Evolutionary conservation across 2,329 filamentous ascomycete species (phyloP).

Genomic region (Phaeosphaeriaceae sp.): DNA sequence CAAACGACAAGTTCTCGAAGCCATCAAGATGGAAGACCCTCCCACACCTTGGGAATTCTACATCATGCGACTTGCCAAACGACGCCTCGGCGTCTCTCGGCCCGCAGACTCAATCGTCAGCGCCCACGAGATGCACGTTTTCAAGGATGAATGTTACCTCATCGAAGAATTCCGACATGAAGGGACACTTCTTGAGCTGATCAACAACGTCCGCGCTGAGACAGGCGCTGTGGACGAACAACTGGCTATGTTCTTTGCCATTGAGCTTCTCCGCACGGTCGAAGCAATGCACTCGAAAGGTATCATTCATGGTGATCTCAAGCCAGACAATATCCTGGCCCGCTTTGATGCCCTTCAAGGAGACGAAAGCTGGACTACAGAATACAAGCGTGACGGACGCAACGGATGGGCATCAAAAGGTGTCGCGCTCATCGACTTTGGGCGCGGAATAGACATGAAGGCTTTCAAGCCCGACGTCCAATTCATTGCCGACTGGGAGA

Average conservation of each 20-base stretch:
- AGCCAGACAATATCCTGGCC: slow-evolving; percentile 93
- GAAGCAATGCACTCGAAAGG: slow-evolving; percentile 83
- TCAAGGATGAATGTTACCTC: slow-evolving; percentile 87
- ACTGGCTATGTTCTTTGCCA: slow-evolving; percentile 92
- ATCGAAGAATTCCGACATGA: slow-evolving; percentile 87
- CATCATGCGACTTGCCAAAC: slow-evolving; percentile 84
- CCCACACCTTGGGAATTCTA: slow-evolving; percentile 95
- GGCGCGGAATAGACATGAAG: slow-evolving; percentile 91
- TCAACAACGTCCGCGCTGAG: slow-evolving; percentile 84
- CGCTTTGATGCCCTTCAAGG: slow-evolving; percentile 69
- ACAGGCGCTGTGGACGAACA: slow-evolving; percentile 83
- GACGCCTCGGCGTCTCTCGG: slow-evolving; percentile 75
- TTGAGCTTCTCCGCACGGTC: slow-evolving; percentile 89
- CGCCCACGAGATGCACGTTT: slow-evolving; percentile 91
- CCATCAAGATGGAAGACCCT: slow-evolving; percentile 92
- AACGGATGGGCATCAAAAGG: slow-evolving; percentile 84
- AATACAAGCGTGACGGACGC: slow-evolving; percentile 76
- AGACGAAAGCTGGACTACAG: slow-evolving; percentile 61
- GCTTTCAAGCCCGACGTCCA: slow-evolving; percentile 78
- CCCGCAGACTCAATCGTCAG: slow-evolving; percentile 79
- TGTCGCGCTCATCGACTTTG: slow-evolving; percentile 90
- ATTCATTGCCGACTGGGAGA: slow-evolving; percentile 92
- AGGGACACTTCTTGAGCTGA: slow-evolving; percentile 91
- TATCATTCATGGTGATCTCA: slow-evolving; percentile 91
- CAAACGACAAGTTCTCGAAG: slow-evolving; percentile 72